Evolutionary conservation across 768 basidiomycete genomes (phyloP).

Genomic region (Psilocybe cyanescens): DNA sequence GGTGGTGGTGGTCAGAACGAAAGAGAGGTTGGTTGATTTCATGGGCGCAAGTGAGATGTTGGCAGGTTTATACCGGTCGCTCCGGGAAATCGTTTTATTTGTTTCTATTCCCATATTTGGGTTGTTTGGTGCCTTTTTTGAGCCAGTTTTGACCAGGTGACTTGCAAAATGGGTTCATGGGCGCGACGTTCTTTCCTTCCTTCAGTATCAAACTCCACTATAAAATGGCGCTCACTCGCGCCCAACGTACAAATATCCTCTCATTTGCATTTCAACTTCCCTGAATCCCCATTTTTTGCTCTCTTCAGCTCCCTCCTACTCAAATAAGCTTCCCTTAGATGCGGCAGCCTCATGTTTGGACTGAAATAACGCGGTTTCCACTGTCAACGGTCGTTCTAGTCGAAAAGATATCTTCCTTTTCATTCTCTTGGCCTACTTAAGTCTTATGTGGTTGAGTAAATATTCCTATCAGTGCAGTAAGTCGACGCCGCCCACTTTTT

Average conservation of each 20-base stretch:
- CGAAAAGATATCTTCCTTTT: not conserved
- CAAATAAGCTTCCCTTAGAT: not conserved
- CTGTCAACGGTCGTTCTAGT: not conserved
- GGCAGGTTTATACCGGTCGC: conserved; percentile 41
- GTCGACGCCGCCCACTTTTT: no score
- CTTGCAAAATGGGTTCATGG: conserved; percentile 16
- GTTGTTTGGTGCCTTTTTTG: conserved; percentile 10
- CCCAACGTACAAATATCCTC: conserved; percentile 9
- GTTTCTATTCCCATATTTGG: conserved; percentile 11
- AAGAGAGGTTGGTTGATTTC: conserved; percentile 24
- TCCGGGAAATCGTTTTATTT: conserved; percentile 36
- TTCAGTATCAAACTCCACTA: conserved; percentile 7
- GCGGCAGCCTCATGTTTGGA: not conserved
- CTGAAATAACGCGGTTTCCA: not conserved
- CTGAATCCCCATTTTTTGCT: not conserved
- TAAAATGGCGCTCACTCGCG: conserved; percentile 17
- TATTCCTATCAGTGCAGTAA: no score
- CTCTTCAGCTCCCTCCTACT: not conserved
- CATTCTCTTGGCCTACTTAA: not conserved
- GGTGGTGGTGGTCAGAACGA: conserved; percentile 22
- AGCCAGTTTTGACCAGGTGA: conserved; percentile 9
- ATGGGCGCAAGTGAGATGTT: conserved; percentile 35
- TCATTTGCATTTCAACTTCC: conserved; percentile 2
- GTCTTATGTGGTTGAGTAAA: no score
- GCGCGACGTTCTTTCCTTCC: conserved; percentile 15